phyloP scores from a whole-genome alignment of 805 yeast species.

The Candida hungchunana region DNA sequence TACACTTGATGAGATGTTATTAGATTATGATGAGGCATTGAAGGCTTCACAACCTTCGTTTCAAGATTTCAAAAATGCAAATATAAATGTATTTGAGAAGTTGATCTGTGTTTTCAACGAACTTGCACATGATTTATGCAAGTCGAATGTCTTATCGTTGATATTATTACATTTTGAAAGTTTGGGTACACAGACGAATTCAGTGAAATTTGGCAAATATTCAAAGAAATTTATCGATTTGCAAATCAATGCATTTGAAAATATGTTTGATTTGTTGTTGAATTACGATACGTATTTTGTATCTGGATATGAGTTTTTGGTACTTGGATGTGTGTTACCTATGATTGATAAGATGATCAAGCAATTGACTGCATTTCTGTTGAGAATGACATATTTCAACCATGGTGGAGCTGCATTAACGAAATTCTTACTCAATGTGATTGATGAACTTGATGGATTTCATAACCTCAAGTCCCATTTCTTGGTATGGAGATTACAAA shows the following conservation, averaged over 20 bases:
- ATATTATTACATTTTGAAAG: constrained; percentile 21
- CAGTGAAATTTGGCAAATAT: constrained; percentile 5
- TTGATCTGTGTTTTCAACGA: constrained; percentile 10
- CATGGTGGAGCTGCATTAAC: constrained; percentile 8
- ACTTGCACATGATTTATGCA: constrained; percentile 12
- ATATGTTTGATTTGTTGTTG: constrained; percentile 19
- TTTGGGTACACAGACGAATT: constrained; percentile 7
- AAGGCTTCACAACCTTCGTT: constrained; percentile 6
- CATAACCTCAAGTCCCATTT: constrained; percentile 18
- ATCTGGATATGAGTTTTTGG: constrained; percentile 19
- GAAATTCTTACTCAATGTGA: constrained; percentile 16
- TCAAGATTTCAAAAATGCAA: constrained; percentile 12
- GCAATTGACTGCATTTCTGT: constrained; percentile 4
- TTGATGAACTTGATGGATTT: constrained; percentile 19
- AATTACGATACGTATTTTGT: constrained; percentile 20
- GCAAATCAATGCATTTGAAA: constrained; percentile 8
- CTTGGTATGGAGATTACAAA: constrained; percentile 17
- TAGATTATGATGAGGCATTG: constrained; percentile 11
- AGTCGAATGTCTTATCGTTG: constrained; percentile 10
- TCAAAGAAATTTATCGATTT: constrained; percentile 2
- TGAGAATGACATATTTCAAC: constrained; percentile 11
- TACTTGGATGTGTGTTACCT: constrained; percentile 12
- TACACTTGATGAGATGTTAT: constrained; percentile 5
- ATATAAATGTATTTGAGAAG: constrained; percentile 11
- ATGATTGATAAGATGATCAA: constrained; percentile 14